phyloP scores from a whole-genome alignment of 106 monocot species.

The Dactylorhiza incarnata region DNA sequence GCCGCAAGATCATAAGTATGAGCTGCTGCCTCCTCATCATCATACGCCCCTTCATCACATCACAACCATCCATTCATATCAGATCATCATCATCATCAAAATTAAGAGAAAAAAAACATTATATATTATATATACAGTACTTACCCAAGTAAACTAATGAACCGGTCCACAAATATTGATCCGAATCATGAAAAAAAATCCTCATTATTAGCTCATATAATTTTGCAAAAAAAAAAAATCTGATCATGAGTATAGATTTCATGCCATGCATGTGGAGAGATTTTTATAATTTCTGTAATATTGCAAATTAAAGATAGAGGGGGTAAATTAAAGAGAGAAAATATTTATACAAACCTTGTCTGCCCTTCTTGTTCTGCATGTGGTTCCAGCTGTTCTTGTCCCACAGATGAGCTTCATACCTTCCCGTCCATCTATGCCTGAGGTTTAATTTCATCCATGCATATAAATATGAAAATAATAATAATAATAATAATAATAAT shows the following conservation, averaged over 20 bases:
- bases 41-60: slow-evolving; percentile 50
- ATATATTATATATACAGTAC: not conserved
- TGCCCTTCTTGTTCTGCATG: slow-evolving; percentile 21
- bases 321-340: too few species aligned
- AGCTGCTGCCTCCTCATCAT: slow-evolving; percentile 69
- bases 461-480: not conserved
- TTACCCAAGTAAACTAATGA: slow-evolving; percentile 34
- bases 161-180: slow-evolving; percentile 2
- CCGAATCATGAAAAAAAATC: slow-evolving; percentile 10
- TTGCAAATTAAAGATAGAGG: not conserved
- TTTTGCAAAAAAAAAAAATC: not conserved
- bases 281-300: not conserved
- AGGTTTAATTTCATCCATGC: not conserved
- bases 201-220: not conserved
- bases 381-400: slow-evolving; percentile 12
- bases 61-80: not conserved
- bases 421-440: slow-evolving; percentile 30
- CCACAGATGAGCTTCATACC: slow-evolving; percentile 32
- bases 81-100: not conserved
- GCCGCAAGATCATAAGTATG: slow-evolving; percentile 71
- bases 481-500: too few species aligned
- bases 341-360: slow-evolving; percentile 13
- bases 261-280: too few species aligned
- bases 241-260: too few species aligned
- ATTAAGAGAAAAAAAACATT: not conserved